Conservation (phyloP, 2,329 filamentous ascomycete genomes). For the Fusarium sublunatum region DNA sequence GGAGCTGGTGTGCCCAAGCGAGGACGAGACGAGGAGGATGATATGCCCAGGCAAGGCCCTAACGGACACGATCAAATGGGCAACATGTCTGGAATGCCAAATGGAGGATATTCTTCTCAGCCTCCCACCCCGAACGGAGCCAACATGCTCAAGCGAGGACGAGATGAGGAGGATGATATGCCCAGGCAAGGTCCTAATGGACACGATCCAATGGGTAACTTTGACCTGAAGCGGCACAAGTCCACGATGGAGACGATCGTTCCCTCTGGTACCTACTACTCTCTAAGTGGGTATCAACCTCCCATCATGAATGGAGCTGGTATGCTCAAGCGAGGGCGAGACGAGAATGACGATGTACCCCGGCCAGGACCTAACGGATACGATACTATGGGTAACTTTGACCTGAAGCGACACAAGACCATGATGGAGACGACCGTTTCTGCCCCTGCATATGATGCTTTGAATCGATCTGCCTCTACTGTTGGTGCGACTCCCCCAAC, state of each 20-base stretch:
- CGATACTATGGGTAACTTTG: slow-evolving; percentile 59
- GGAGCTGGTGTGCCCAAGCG: slow-evolving; percentile 64
- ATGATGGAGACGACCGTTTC: slow-evolving; percentile 70
- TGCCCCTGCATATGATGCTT: slow-evolving; percentile 61
- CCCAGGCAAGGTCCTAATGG: slow-evolving; percentile 56
- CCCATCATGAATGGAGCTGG: slow-evolving; percentile 71
- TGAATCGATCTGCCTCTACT: slow-evolving; percentile 61
- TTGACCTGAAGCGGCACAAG: slow-evolving; percentile 82
- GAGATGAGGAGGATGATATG: slow-evolving; percentile 65
- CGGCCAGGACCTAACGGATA: slow-evolving; percentile 68
- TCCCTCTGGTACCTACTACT: slow-evolving; percentile 53
- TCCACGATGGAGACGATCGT: slow-evolving; percentile 68
- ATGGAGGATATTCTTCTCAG: slow-evolving; percentile 52
- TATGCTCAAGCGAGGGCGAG: slow-evolving; percentile 60
- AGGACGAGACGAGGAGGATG: slow-evolving; percentile 70
- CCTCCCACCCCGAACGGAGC: slow-evolving; percentile 70
- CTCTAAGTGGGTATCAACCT: slow-evolving; percentile 18
- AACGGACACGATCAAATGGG: slow-evolving; percentile 78
- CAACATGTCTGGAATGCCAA: slow-evolving; percentile 68
- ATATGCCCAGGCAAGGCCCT: slow-evolving; percentile 66
- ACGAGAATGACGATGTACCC: slow-evolving; percentile 69
- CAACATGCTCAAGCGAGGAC: slow-evolving; percentile 58
- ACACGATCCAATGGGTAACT: slow-evolving; percentile 54
- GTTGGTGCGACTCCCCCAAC: slow-evolving; percentile 48
- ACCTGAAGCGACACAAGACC: slow-evolving; percentile 84